Base-by-base conservation (phyloP, 805 yeast genomes). In the Candida loeiensis region DNA sequence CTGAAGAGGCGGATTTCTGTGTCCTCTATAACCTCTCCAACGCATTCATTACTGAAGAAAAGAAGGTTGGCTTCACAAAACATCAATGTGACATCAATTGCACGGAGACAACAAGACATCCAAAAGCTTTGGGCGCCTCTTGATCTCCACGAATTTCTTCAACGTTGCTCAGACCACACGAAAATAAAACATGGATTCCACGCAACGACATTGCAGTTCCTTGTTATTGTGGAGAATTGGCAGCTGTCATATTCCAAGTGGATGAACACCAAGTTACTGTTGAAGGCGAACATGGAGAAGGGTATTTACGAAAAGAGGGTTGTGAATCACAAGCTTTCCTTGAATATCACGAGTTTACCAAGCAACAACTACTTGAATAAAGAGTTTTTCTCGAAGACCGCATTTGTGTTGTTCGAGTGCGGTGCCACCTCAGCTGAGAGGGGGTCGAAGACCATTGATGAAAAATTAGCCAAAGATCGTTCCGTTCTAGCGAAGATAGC, bases 201-300 rank as follows among this genome's bases (percentile, higher is more conserved):
- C 49, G 55, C n/a, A 47, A 49, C 6, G 7, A 47, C 49, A 4
- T 44, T 67, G n/a, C 62, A 60, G 19, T 56, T 74, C 33, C 51
- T 73, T 22, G 53, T 77, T 4, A 59, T 74, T 27, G 73, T 71
- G 8, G 72, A 71, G 32, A 64, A 76, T 44, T 79, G 83, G 82
- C 46, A 55, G 2, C 48, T 59, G 21, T 61, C 64, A 3, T 63
- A 68, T 36, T 73, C 79, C 1, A 65, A 63, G 36, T 78, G 83
- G 83, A 55, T 77, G 32, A 64, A 64, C 15, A 57, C 61, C 13
- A 76, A 76, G 49, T 56, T 78, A 7, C 48, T 58, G 3, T 54
- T 79, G 19, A 54, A 51, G 30, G 56, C 62, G 32, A 60, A 66
- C 45, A 36, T 37, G 25, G 60, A 50, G 9, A 50, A 49, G 28